Percentiles rank a stretch among this genome's conserved stretches.
Conservation (phyloP, 73 alveolate species). For the Paramecium sexaurelia region DNA sequence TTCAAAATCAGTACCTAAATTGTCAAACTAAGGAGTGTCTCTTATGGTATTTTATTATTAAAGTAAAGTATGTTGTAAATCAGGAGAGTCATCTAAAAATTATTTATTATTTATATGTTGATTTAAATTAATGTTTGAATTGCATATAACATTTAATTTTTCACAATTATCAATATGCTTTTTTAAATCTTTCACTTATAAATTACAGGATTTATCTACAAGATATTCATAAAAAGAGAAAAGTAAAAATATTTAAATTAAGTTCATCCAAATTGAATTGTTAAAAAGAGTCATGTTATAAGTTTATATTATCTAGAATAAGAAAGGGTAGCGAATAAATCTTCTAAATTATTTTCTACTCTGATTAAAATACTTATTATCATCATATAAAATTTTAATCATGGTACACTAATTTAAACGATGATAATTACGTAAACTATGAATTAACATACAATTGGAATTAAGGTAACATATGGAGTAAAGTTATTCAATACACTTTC, state of each 20-base stretch:
- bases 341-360: conserved; percentile 9
- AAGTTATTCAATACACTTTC: not conserved
- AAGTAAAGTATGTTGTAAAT: not conserved
- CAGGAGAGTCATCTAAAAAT: not conserved
- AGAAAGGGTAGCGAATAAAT: not conserved
- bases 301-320: not conserved
- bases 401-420: not conserved
- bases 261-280: not conserved
- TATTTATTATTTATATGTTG: not conserved
- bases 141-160: not conserved
- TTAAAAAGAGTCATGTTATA: not conserved
- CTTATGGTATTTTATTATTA: not conserved
- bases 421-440: not conserved
- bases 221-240: not conserved
- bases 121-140: not conserved
- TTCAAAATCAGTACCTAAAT: not conserved
- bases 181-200: not conserved
- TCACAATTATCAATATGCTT: conserved; percentile 22
- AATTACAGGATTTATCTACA: not conserved
- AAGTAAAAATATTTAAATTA: not conserved
- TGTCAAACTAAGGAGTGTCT: conserved; percentile 5
- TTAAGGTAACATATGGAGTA: not conserved
- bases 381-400: conserved; percentile 3
- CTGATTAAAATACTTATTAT: not conserved
- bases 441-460: not conserved